Evolutionary conservation across 345 rosid genomes (phyloP), one percentile per base, ranked within the genome.

Genomic region (Bretschneidera sinensis): DNA sequence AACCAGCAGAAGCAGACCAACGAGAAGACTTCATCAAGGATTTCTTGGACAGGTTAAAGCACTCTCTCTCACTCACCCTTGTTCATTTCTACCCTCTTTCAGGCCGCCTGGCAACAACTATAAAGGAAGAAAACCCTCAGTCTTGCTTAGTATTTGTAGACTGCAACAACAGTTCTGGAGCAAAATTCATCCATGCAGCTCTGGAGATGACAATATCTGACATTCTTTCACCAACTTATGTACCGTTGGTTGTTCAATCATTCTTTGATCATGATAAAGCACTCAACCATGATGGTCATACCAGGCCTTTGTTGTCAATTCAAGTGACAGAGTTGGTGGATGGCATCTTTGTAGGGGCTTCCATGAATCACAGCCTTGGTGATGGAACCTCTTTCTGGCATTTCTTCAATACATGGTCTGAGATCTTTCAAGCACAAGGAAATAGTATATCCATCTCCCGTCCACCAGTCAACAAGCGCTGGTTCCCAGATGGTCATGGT

Each of bases 351-450:
- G 50, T 91, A 10, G 94, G 89, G 33, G 21, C 80, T 33, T 91
- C 96, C 5, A 69, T 84, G 65, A 87, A 84, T 57, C 95, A 89
- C 18, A 55, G 54, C 5, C 15, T 92, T 24, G 92, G 79, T 0
- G 92, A 92, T 47, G 92, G 95, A 8, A 45, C 73, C n/a, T 78
- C 92, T 13, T 86, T 58, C 51, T 89, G 88, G 95, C 72, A 85
- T 56, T 87, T 92, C 75, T 74, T 89, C 61, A 87, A 62, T 9
- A 57, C 84, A 0, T 87, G 74, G 74, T 89, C 95, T 0, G 84
- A 89, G 57, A 82, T 81, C 34, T 87, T 83, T 64, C 86, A 61
- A 71, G 70, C 78, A 13, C 62, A 66, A 31, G 83, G 65, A 21
- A n/a, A 43, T 16, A 20, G 49, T 2, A 9, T 19, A 15, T 9